Evolutionary conservation across 805 yeast species (phyloP).

Genomic region (Ogataea philodendri): DNA sequence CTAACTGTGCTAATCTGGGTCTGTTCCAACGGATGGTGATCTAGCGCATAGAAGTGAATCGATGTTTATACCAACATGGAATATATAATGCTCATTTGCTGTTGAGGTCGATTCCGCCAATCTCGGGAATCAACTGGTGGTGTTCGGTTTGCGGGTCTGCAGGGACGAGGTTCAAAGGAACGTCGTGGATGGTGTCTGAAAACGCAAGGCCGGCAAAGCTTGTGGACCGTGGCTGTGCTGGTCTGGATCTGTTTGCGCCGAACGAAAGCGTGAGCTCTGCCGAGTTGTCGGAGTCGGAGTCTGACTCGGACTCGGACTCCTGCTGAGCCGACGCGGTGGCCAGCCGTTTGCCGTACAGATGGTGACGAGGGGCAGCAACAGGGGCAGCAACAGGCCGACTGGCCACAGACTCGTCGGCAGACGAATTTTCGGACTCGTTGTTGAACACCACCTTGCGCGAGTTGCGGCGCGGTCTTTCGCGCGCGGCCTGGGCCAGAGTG

Average conservation of each 20-base stretch:
- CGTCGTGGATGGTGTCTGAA: constrained; percentile 15
- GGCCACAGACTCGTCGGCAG: constrained; percentile 1
- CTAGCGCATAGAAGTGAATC: constrained; percentile 7
- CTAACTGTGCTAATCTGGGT: constrained; percentile 4
- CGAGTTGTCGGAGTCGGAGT: constrained; percentile 17
- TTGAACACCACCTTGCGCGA: constrained; percentile 18
- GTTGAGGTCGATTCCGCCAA: constrained; percentile 7
- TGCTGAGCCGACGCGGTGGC: constrained; percentile 1
- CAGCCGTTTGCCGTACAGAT: constrained; percentile 22
- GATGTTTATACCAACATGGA: constrained; percentile 2
- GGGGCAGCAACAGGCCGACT: no score
- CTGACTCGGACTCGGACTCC: constrained; percentile 14
- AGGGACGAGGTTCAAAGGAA: constrained; percentile 12
- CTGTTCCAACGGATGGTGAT: constrained; percentile 12
- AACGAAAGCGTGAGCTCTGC: constrained; percentile 23
- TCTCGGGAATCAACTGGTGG: constrained; percentile 15
- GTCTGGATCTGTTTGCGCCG: constrained; percentile 9
- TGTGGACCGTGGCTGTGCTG: constrained; percentile 1
- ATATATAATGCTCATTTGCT: constrained; percentile 4
- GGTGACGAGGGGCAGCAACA: constrained; percentile 8
- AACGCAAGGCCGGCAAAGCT: background rate
- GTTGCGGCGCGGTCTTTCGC: constrained; percentile 12
- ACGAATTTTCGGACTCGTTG: constrained; percentile 14
- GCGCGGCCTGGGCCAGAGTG: constrained; percentile 1
- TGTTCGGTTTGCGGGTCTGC: constrained; percentile 11